Base-by-base conservation (phyloP, 1,284 basidiomycete species). In the Ceratorhiza oryzae-sativae region DNA sequence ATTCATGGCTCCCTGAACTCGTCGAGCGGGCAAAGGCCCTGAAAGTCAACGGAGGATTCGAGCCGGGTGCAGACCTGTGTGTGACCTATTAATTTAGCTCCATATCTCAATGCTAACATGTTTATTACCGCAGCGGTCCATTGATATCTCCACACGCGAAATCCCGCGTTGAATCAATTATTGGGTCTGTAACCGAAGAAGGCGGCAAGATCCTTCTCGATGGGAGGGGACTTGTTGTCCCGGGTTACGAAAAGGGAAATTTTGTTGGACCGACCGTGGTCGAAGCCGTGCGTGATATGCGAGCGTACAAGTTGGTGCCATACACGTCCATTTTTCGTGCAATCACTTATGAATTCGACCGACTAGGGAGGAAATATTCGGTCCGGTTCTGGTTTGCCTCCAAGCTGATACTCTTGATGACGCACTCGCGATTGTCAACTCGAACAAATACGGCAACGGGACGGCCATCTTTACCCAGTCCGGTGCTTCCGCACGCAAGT, bases 391-490 rank as follows among this genome's bases (percentile, higher is more conserved):
- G 48, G 84, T 91, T 25, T 85, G 97, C 65, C 80, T 98, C 76
- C 85, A 87, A 70, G 93, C 91, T 5, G 89, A 95, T 70, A 94
- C 90, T 0, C 84, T 99, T 56, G 95, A 98, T 76, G 94, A 98
- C 76, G 97, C 95, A 23, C 86, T 98, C 74, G 87, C 88, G 42
- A 89, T 97, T 75, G 90, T 98, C 82, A 98, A 98, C 82, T 82
- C 84, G 71, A 98, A 97, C 83, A 86, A 83, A 78, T 97, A 93
- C 79, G 93, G 96, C 1, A 98, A 98, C 79, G 97, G 96, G 34
- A 89, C 95, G n/a, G 93, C 95, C 25, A 95, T 98, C 79, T 98
- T 98, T 81, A 99, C 97, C 36, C 93, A 96, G 82, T 94, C 92
- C 59, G 97, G 97, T n/a, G 92, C 96, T 36, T 95, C 95, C 6